Percentiles rank a stretch among this genome's conserved stretches.
Conservation (phyloP, 768 basidiomycete genomes). For the Lepiota brunneoincarnata region DNA sequence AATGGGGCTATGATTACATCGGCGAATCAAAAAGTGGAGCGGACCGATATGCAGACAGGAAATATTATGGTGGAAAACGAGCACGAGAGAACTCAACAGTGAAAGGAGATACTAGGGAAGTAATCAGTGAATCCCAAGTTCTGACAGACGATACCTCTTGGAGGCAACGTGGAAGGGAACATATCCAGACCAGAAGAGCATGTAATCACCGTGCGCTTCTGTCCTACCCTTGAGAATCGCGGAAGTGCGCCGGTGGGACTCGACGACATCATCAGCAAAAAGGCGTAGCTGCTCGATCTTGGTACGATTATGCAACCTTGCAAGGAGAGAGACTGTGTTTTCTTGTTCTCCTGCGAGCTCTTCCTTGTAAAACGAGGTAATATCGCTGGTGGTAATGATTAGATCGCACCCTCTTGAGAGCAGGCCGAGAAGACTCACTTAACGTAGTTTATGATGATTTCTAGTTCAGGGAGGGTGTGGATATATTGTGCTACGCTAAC, state of each 20-base stretch:
- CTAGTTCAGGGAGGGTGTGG: constrained; percentile 11
- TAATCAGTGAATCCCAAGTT: constrained; percentile 8
- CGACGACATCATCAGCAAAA: constrained; percentile 23
- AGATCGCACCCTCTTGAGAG: neutral
- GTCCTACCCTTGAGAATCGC: constrained; percentile 5
- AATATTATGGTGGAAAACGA: no score
- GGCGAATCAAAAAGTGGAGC: no score
- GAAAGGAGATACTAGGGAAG: neutral
- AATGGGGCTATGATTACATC: no score
- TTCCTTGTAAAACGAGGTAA: constrained; percentile 41
- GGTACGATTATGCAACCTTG: constrained; percentile 18
- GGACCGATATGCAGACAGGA: no score
- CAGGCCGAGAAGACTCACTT: neutral
- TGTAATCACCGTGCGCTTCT: constrained; percentile 5
- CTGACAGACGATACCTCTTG: constrained; percentile 10
- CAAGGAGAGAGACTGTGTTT: constrained; percentile 33
- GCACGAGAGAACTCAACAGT: no score
- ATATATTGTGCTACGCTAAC: constrained; percentile 12
- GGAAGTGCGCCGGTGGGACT: constrained; percentile 15
- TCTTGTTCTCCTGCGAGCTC: constrained; percentile 30
- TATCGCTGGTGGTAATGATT: constrained; percentile 24
- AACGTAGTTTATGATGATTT: constrained; percentile 11
- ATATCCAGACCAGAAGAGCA: constrained; percentile 13
- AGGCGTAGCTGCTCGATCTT: constrained; percentile 25
- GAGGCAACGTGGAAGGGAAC: constrained; percentile 10